A percentile compares a stretch with the other conserved stretches of the same genome.
These are phyloP conservation scores for Iris pallida DNA, from an alignment of 116 monocot species.

Conservation along the genomic window DNA sequence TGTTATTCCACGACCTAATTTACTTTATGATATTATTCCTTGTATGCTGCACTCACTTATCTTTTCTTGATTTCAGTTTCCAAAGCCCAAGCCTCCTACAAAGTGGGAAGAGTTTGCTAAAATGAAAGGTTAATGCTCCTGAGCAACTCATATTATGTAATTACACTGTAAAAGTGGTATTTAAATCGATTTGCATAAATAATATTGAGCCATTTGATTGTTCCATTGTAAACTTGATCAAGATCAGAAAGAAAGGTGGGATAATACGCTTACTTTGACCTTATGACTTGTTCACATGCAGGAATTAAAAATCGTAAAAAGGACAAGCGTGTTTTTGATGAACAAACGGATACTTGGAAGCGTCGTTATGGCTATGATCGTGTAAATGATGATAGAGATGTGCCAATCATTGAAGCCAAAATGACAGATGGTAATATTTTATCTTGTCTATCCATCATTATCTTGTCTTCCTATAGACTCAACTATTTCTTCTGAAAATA, in stretches of 20 bases:
- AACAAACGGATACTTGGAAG: slow-evolving; percentile 85
- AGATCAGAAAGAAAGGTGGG: no score
- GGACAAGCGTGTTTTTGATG: slow-evolving; percentile 81
- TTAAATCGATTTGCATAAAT: no score
- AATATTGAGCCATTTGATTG: no score
- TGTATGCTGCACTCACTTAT: not conserved
- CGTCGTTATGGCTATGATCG: slow-evolving; percentile 92
- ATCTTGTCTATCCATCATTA: no score
- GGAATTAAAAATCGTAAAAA: slow-evolving; percentile 87
- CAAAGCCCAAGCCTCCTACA: slow-evolving; percentile 87
- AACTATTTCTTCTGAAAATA: no score
- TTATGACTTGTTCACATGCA: slow-evolving; percentile 6
- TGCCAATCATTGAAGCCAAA: slow-evolving; percentile 91
- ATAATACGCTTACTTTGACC: no score
- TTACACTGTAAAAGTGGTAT: no score
- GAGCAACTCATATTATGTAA: no score
- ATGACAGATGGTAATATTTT: slow-evolving; percentile 57
- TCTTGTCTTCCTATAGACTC: no score
- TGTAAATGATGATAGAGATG: slow-evolving; percentile 83
- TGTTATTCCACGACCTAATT: no score
- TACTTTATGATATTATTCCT: no score
- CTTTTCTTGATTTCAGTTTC: slow-evolving; percentile 45
- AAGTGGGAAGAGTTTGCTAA: slow-evolving; percentile 95
- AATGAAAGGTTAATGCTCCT: slow-evolving; percentile 54
- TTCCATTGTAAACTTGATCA: no score